Conservation (phyloP, 2,329 filamentous ascomycete species). For the Xylariaceae sp. region DNA sequence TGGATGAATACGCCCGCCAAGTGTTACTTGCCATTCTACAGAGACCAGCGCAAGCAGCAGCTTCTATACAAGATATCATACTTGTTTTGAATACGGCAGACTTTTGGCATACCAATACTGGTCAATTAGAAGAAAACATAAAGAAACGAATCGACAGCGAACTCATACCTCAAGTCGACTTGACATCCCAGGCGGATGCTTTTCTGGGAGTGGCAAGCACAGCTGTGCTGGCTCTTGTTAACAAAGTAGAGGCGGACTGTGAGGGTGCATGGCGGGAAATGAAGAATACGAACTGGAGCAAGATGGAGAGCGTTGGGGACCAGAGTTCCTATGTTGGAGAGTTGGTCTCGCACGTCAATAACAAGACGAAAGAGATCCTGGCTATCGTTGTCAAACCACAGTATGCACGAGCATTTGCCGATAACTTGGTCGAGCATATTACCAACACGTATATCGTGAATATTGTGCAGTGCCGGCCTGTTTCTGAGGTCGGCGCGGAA, state of each 20-base stretch:
- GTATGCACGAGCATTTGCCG: slow-evolving; percentile 89
- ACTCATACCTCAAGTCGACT: slow-evolving; percentile 68
- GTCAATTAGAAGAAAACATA: slow-evolving; percentile 90
- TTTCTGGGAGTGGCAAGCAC: slow-evolving; percentile 94
- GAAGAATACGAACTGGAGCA: slow-evolving; percentile 92
- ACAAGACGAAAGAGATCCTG: slow-evolving; percentile 68
- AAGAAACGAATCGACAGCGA: slow-evolving; percentile 82
- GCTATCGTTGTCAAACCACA: slow-evolving; percentile 79
- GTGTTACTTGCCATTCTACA: slow-evolving; percentile 71
- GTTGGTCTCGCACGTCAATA: slow-evolving; percentile 67
- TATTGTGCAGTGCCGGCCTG: slow-evolving; percentile 82
- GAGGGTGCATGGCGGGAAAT: slow-evolving; percentile 94
- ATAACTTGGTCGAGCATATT: slow-evolving; percentile 88
- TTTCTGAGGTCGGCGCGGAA: slow-evolving; percentile 91
- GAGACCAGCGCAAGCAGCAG: slow-evolving; percentile 47
- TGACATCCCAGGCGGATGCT: slow-evolving; percentile 88
- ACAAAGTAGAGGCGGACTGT: slow-evolving; percentile 73
- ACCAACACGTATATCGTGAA: slow-evolving; percentile 74
- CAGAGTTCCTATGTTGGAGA: slow-evolving; percentile 89
- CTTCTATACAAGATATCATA: slow-evolving; percentile 67
- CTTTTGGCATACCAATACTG: slow-evolving; percentile 92
- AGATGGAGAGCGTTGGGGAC: slow-evolving; percentile 87
- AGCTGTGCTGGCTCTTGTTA: slow-evolving; percentile 76
- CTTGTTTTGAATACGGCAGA: slow-evolving; percentile 93
- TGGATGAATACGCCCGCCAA: slow-evolving; percentile 93